A percentile compares a stretch with the other conserved stretches of the same genome.
Conservation (phyloP, 2,329 filamentous ascomycete genomes). For the Aspergillus fischeri region DNA sequence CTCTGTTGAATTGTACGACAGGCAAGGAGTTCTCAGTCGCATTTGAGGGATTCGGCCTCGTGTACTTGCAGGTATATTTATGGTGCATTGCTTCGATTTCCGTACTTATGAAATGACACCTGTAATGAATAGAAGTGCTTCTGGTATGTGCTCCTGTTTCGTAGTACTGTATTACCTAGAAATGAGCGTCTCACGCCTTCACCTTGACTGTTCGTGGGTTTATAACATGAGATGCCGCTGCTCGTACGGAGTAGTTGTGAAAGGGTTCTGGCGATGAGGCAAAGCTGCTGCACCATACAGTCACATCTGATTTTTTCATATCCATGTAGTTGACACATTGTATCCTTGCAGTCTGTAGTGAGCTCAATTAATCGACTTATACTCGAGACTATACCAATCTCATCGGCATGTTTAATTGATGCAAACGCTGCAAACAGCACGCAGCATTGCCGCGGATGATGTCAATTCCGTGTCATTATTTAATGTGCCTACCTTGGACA, state of each 20-base stretch:
- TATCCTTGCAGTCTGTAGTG: neutral
- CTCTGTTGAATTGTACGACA: slow-evolving; percentile 13
- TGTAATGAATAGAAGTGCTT: neutral
- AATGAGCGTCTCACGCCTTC: neutral
- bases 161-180: neutral
- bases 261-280: neutral
- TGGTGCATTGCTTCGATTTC: slow-evolving; percentile 16
- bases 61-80: slow-evolving; percentile 17
- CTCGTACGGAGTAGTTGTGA: neutral
- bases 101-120: slow-evolving; percentile 14
- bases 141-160: neutral
- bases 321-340: neutral
- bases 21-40: slow-evolving; percentile 18
- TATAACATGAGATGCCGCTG: neutral
- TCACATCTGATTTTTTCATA: neutral
- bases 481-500: neutral
- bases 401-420: slow-evolving; percentile 5
- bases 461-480: slow-evolving; percentile 30
- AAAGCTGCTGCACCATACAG: neutral
- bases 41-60: slow-evolving; percentile 13
- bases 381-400: neutral
- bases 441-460: slow-evolving; percentile 30
- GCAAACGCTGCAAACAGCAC: slow-evolving; percentile 37
- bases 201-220: neutral
- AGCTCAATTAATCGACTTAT: neutral